phyloP scores from a whole-genome alignment of 140 eudicot genomes.

The Stevia rebaudiana region DNA sequence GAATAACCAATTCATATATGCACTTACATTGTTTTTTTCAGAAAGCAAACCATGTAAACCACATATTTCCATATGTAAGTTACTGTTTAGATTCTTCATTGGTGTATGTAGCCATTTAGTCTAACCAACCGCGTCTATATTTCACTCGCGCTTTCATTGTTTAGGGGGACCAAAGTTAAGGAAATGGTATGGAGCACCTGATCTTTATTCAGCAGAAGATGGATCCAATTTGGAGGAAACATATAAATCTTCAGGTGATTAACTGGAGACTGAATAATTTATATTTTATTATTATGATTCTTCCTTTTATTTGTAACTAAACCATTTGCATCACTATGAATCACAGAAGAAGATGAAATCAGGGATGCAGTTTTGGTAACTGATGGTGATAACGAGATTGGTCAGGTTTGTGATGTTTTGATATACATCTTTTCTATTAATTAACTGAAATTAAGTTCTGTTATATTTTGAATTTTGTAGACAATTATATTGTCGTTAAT shows the following conservation, averaged over 20 bases:
- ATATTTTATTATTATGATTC: background rate
- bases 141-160: constrained; percentile 9
- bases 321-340: constrained; percentile 17
- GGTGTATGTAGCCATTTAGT: background rate
- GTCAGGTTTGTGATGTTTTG: constrained; percentile 64
- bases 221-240: constrained; percentile 43
- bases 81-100: too few relatives aligned
- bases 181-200: constrained; percentile 99
- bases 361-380: constrained; percentile 92
- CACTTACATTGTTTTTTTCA: background rate
- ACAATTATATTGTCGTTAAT: constrained; percentile 74
- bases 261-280: background rate
- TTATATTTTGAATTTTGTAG: constrained; percentile 31
- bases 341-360: constrained; percentile 55
- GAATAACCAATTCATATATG: background rate
- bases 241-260: constrained; percentile 48
- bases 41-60: constrained; percentile 2
- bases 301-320: constrained; percentile 10
- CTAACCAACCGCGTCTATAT: background rate
- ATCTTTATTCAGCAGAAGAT: constrained; percentile 46
- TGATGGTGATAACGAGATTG: constrained; percentile 90
- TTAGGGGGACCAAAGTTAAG: constrained; percentile 97
- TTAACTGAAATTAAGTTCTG: background rate
- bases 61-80: too few relatives aligned
- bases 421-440: background rate